phyloP scores from a whole-genome alignment of 177 flowering plant genomes.

The Vitis hybrid region DNA sequence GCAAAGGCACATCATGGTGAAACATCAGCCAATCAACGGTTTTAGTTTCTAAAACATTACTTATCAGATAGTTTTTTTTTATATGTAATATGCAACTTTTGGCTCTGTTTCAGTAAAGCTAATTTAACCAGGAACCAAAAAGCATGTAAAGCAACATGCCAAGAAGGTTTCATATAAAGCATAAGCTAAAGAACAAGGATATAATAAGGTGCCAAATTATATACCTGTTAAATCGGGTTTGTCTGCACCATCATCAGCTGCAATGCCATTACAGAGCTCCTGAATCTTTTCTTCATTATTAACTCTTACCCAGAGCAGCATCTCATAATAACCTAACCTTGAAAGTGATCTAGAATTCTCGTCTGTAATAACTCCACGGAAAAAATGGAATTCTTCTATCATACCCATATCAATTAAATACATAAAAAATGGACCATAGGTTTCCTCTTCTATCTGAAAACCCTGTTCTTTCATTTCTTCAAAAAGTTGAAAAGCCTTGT shows the following conservation, averaged over 20 bases:
- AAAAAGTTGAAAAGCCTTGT: conserved; percentile 46
- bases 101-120: not conserved
- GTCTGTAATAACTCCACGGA: conserved; percentile 41
- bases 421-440: conserved; percentile 65
- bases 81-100: too few species aligned
- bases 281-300: conserved; percentile 57
- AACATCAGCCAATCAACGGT: too few species aligned
- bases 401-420: conserved; percentile 67
- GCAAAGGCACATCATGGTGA: too few species aligned
- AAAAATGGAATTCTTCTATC: conserved; percentile 63
- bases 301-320: conserved; percentile 61
- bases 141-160: not conserved
- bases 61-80: too few species aligned
- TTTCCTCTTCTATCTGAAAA: conserved; percentile 55
- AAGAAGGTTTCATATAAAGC: not conserved
- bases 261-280: conserved; percentile 46
- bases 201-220: not conserved
- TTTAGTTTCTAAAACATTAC: too few species aligned
- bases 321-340: conserved; percentile 85
- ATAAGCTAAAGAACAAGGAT: not conserved
- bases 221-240: conserved; percentile 49
- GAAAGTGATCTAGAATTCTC: conserved; percentile 38
- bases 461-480: conserved; percentile 68
- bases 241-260: conserved; percentile 30
- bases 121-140: not conserved